Evolutionary conservation across 768 basidiomycete species (phyloP).

Genomic region (Amanita pseudoporphyria): DNA sequence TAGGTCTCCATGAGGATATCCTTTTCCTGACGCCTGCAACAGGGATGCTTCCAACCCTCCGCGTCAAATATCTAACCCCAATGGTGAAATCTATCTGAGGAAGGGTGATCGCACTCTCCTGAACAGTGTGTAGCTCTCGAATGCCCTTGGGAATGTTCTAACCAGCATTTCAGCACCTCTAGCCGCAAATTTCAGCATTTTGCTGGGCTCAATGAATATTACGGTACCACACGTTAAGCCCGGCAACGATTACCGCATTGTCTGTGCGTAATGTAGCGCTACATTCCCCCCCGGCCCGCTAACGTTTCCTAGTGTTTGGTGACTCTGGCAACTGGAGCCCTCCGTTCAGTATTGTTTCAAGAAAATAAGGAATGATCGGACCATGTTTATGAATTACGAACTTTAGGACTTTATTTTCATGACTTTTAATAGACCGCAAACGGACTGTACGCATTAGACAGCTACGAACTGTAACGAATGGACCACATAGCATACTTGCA

Average conservation of each 20-base stretch:
- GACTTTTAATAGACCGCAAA: background rate
- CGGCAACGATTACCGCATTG: constrained; percentile 13
- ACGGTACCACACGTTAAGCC: constrained; percentile 11
- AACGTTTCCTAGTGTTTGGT: constrained; percentile 22
- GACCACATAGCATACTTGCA: background rate
- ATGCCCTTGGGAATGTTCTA: background rate
- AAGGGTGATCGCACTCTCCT: constrained; percentile 12
- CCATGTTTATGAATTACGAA: background rate
- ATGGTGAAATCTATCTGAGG: constrained; percentile 23
- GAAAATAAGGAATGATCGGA: background rate
- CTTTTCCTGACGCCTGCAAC: background rate
- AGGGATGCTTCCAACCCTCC: constrained; percentile 21
- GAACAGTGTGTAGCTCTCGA: background rate
- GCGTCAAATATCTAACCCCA: constrained; percentile 23
- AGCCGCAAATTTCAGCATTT: constrained; percentile 14
- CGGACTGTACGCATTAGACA: background rate
- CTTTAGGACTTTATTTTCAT: background rate
- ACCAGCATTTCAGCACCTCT: constrained; percentile 8
- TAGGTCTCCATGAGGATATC: background rate
- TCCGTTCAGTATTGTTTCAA: constrained; percentile 9
- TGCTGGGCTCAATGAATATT: constrained; percentile 10
- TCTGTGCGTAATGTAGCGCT: constrained; percentile 12
- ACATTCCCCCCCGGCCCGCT: background rate
- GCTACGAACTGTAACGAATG: background rate
- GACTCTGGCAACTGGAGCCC: constrained; percentile 27